Evolutionary conservation across 2,329 filamentous ascomycete genomes (phyloP).

Genomic region (Fusarium sp.): DNA sequence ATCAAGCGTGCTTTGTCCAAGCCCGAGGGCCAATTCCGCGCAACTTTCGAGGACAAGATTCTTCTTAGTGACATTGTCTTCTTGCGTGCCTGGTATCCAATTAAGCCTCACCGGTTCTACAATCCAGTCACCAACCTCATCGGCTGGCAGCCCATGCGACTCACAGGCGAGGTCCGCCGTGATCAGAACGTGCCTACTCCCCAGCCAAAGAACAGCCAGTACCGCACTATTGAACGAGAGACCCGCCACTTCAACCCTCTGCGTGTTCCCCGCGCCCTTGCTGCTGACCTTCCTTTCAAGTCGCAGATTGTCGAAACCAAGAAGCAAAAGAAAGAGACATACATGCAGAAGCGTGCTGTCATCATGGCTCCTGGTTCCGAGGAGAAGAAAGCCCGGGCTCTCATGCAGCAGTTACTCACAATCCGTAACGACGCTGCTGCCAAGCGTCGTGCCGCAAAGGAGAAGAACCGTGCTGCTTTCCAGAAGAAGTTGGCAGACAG

Average conservation of each 20-base stretch:
- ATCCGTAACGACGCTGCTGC: constrained; percentile 90
- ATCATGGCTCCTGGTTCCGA: constrained; percentile 81
- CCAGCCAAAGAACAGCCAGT: constrained; percentile 83
- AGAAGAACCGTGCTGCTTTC: constrained; percentile 84
- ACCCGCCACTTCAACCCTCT: constrained; percentile 83
- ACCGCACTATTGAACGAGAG: constrained; percentile 74
- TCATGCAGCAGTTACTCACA: constrained; percentile 94
- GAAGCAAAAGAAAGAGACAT: constrained; percentile 83
- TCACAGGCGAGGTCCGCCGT: constrained; percentile 90
- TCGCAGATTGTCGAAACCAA: constrained; percentile 87
- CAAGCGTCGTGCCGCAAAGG: constrained; percentile 86
- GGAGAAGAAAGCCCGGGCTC: constrained; percentile 86
- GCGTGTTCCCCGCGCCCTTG: constrained; percentile 80
- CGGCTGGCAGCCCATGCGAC: constrained; percentile 92
- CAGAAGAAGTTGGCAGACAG: constrained; percentile 84
- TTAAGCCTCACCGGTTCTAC: constrained; percentile 96
- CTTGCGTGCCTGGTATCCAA: constrained; percentile 94
- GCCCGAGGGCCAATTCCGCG: constrained; percentile 94
- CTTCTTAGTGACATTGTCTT: constrained; percentile 97
- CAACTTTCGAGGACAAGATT: constrained; percentile 98
- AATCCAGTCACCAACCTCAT: constrained; percentile 95
- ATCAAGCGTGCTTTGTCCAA: constrained; percentile 96
- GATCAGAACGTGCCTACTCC: constrained; percentile 81
- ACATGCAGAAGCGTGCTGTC: constrained; percentile 96
- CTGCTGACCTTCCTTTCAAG: constrained; percentile 89